Evolutionary conservation across 2,329 filamentous ascomycete species (phyloP).

Genomic region (Alternaria brassicae): DNA sequence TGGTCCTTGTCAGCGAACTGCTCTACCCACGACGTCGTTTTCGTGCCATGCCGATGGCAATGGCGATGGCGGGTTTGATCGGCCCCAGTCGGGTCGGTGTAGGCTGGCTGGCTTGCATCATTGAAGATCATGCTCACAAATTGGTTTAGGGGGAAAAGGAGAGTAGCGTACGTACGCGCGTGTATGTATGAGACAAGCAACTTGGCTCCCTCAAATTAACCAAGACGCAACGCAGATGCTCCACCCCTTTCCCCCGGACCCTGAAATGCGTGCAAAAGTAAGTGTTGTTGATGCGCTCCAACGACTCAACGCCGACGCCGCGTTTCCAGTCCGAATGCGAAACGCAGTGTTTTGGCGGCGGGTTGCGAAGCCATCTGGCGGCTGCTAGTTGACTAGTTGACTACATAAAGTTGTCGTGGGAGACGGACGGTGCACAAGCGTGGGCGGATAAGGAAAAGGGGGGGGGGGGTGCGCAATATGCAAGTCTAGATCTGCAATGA

Average conservation of each 20-base stretch:
- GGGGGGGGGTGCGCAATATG: constrained; percentile 16
- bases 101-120: not conserved
- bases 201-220: not conserved
- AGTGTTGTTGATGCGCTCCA: not conserved
- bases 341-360: not conserved
- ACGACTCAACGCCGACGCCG: not conserved
- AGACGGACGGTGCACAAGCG: constrained; percentile 3
- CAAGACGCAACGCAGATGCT: not conserved
- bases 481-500: constrained; percentile 10
- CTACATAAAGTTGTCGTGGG: not conserved
- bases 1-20: not conserved
- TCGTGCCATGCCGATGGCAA: constrained; percentile 2
- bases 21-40: not conserved
- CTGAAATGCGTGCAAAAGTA: not conserved
- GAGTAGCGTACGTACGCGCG: not conserved
- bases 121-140: constrained; percentile 2
- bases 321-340: constrained; percentile 1
- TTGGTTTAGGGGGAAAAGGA: not conserved
- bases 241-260: not conserved
- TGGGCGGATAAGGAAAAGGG: constrained; percentile 20
- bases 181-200: not conserved
- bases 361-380: constrained; percentile 2
- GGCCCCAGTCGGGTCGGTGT: constrained; percentile 10
- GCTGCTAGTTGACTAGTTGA: constrained; percentile 7
- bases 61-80: constrained; percentile 3